These are phyloP conservation scores for Elsinoe perseae DNA, from an alignment of 2,329 filamentous ascomycete genomes.

Conservation along the genomic window DNA sequence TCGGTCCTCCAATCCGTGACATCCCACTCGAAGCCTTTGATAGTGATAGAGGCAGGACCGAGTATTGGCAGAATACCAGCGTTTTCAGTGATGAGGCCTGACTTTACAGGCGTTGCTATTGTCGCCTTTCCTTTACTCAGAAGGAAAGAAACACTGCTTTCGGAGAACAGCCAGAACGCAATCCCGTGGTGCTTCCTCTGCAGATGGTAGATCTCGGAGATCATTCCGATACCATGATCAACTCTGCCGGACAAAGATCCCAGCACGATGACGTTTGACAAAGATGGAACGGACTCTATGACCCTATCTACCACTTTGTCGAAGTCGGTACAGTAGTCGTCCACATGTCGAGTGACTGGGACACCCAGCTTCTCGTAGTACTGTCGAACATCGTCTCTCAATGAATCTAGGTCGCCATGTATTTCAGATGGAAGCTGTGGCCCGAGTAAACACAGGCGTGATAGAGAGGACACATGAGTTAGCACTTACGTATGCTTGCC, in stretches of 20 bases:
- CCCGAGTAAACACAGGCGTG: conserved; percentile 23
- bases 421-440: conserved; percentile 49
- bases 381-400: conserved; percentile 53
- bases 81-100: conserved; percentile 60
- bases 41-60: conserved; percentile 70
- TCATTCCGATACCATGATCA: conserved; percentile 82
- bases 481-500: conserved; percentile 17
- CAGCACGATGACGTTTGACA: conserved; percentile 58
- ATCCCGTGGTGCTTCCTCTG: conserved; percentile 36
- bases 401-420: conserved; percentile 85
- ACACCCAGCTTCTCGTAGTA: conserved; percentile 59
- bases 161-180: conserved; percentile 68
- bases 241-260: conserved; percentile 84
- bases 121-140: conserved; percentile 60
- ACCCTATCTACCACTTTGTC: conserved; percentile 64
- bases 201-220: conserved; percentile 69
- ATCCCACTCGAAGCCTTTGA: conserved; percentile 82
- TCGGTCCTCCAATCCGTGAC: conserved; percentile 67
- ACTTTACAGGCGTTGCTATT: conserved; percentile 53
- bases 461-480: not conserved
- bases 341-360: conserved; percentile 59
- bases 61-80: conserved; percentile 80
- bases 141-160: conserved; percentile 73
- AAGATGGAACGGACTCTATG: conserved; percentile 34
- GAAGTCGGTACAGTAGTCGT: conserved; percentile 88